Percentiles rank a stretch among this genome's conserved stretches.
Conservation (phyloP, 345 rosid species). For the Lumnitzera littorea region DNA sequence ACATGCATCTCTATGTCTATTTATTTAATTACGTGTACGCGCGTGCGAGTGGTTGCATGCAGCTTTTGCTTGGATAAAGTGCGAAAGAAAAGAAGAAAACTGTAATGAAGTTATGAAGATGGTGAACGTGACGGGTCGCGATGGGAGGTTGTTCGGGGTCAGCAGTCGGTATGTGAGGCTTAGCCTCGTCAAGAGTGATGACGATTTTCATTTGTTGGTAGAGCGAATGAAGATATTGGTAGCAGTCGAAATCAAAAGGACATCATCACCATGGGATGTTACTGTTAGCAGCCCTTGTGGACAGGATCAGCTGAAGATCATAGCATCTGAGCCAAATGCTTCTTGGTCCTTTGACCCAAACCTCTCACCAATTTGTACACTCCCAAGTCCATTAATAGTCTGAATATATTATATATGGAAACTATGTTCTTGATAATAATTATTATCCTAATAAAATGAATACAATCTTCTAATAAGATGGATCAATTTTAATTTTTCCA, state of each 20-base stretch:
- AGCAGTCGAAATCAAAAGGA: background rate
- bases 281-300: no score
- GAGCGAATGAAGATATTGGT: conserved; percentile 6
- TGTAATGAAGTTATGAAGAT: conserved; percentile 8
- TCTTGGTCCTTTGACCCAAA: no score
- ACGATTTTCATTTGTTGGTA: conserved; percentile 10
- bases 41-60: background rate
- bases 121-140: conserved; percentile 9
- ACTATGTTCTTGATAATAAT: no score
- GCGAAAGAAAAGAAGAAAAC: conserved; percentile 17
- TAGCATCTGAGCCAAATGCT: no score
- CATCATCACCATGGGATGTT: background rate
- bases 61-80: conserved; percentile 22
- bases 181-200: conserved; percentile 17
- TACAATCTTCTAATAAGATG: no score
- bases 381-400: no score
- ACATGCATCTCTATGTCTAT: background rate
- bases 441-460: no score
- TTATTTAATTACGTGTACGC: background rate
- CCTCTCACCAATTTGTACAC: no score
- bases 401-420: no score
- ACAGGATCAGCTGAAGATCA: no score
- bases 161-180: conserved; percentile 5
- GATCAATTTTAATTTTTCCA: no score
- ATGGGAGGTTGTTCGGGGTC: conserved; percentile 9